Evolutionary conservation across 1,139 yeast genomes (phyloP), one percentile per base, ranked within the genome.

Genomic region (Wickerhamiella pararugosa): DNA sequence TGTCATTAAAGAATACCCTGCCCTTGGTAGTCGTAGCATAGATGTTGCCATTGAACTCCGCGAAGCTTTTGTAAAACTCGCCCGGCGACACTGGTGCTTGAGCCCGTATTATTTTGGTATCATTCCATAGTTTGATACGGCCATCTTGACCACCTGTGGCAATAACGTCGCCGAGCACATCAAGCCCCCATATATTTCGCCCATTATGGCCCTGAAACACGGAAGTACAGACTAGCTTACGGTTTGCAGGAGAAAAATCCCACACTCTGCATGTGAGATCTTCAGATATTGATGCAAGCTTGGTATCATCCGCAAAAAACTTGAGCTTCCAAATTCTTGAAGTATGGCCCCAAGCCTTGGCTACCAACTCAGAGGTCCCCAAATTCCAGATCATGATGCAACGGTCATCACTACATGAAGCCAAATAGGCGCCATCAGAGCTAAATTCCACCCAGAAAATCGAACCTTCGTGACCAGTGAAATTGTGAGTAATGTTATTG

Each of bases 301-400:
- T 54, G 1, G 53, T 49, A 34, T 62, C 57, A 6, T 58, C 49
- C n/a, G 61, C 59, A 47, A 66, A 71, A 57, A 86, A 84, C 36
- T 68, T 68, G 42, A 90, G 65, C 36, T 72, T 73, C 98, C 98
- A 90, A 36, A 90, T 86, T 56, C 98, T 71, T 0, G 97, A 87
- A 3, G 82, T 79, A 57, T 90, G 98, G 10, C 97, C 97, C 96
- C 97, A 90, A 0, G 95, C 97, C 33, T 76, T 73, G 1, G 90
- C 79, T 32, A 81, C 50, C 29, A 76, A 61, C 6, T 62, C 51
- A 0, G 92, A 90, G 3, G 53, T 38, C 5, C 55, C 52, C 48
- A 78, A 63, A 49, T 74, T 75, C 76, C 87, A 87, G 7, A 90
- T 58, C 44, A 79, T 78, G 41, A 90, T 75, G 0, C 95, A 81